Evolutionary conservation across 768 basidiomycete genomes (phyloP), one percentile per base, ranked within the genome.

Genomic region (Strobilomyces echinocephalus): DNA sequence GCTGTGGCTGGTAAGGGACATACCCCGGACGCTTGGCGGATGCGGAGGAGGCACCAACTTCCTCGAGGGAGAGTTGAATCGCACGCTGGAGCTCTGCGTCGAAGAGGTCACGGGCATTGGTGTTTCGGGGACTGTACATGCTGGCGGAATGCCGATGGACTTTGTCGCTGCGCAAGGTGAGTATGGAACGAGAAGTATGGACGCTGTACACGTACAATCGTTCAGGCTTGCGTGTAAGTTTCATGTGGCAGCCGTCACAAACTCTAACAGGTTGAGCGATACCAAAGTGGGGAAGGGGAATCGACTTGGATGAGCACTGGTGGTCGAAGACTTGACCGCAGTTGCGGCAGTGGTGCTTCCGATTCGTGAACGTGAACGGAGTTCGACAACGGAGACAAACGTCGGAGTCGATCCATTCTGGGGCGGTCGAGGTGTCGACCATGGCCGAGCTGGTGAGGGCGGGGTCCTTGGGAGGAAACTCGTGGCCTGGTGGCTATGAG

Each of bases 311-410:
- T 0, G 92, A 95, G 69, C 97, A 99, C 39, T 83, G 79, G 50
- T 95, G 92, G 71, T 97, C 95, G 65, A 97, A 98, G 14, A 98
- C 93, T 66, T 88, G 86, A 8, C 97, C 97, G 71, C 97, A 99
- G 69, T 97, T 97, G 14, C 97, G 84, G 67, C 97, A 99, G 64
- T 99, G 97, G 63, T 99, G 97, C 67, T 97, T 97, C 47, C 97
- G 82, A 67, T 98, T 98, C 30, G 94, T 97, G 67, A 97, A 94
- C 0, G 85, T 82, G 70, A 99, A 99, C 0, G 91, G 69, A 0
- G 88, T 85, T 16, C 97, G 82, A 69, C 97, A 99, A 18, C 93
- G 84, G 53, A 95, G 81, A 68, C 97, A 99, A 15, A 94, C 82
- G 43, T 97, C 92, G 0, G 93, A 93, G 67, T 98, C 95, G 41